Evolutionary conservation across 352 stramenopile genomes (phyloP).

Genomic region (Pythium aristosporum): DNA sequence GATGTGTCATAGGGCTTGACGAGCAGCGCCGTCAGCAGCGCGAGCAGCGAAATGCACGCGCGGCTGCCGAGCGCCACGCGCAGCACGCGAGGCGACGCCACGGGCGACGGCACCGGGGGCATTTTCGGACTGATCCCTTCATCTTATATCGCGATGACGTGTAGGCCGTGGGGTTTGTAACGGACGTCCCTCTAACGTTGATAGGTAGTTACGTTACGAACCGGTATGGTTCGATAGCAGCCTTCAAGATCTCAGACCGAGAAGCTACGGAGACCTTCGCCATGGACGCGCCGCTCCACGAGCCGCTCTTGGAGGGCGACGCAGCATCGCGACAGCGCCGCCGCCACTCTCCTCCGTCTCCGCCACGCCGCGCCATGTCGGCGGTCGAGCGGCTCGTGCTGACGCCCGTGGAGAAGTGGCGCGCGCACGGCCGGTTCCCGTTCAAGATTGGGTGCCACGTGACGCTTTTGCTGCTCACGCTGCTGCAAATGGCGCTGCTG

Average conservation of each 20-base stretch:
- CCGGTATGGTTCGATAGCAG: neutral
- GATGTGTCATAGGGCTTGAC: slow-evolving; percentile 76
- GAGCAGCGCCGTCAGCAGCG: slow-evolving; percentile 40
- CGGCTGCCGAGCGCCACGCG: slow-evolving; percentile 50
- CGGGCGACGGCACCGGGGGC: neutral
- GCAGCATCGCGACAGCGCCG: neutral
- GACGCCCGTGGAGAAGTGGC: slow-evolving; percentile 85
- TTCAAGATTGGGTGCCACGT: slow-evolving; percentile 84
- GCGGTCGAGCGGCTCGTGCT: slow-evolving; percentile 58
- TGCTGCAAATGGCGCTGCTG: slow-evolving; percentile 72
- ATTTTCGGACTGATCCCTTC: no score
- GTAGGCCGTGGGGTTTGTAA: no score
- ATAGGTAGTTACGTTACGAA: no score
- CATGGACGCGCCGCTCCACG: slow-evolving; percentile 11
- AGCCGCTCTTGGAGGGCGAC: slow-evolving; percentile 10
- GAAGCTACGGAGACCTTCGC: slow-evolving; percentile 2
- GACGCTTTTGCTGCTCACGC: slow-evolving; percentile 69
- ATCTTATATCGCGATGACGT: no score
- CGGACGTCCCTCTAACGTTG: no score
- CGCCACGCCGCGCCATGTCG: slow-evolving; percentile 36
- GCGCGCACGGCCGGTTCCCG: slow-evolving; percentile 64
- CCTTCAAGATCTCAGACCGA: neutral
- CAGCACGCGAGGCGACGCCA: slow-evolving; percentile 36
- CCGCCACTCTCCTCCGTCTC: no score
- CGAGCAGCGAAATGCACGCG: slow-evolving; percentile 45